These are phyloP conservation scores for Uronychia setigera DNA, from an alignment of 73 alveolate species.

Conservation along the genomic window DNA sequence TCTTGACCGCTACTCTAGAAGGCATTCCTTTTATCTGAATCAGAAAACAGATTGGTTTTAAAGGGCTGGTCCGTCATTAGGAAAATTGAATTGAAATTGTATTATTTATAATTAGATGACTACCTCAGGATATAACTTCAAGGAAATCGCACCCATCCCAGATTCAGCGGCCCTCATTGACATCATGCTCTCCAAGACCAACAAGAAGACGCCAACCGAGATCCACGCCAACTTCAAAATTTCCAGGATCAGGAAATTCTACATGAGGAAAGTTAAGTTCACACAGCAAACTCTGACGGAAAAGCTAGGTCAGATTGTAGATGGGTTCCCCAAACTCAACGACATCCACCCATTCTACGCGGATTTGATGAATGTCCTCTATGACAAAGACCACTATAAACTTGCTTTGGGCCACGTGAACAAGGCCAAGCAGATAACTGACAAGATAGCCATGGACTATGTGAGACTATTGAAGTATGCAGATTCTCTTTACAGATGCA, in stretches of 20 bases:
- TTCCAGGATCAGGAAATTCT: constrained; percentile 98
- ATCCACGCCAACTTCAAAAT: constrained; percentile 99
- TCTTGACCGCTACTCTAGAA: no score
- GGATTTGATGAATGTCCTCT: constrained; percentile 98
- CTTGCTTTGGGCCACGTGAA: constrained; percentile 99
- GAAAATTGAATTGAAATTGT: no score
- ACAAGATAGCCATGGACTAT: constrained; percentile 97
- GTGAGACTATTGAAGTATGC: constrained; percentile 98
- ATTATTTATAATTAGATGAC: no score
- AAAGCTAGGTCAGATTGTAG: constrained; percentile 95
- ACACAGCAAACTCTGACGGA: constrained; percentile 95
- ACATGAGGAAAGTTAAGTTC: constrained; percentile 99
- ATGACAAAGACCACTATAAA: constrained; percentile 99
- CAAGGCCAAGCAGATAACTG: constrained; percentile 91
- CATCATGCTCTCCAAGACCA: constrained; percentile 96
- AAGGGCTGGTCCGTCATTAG: no score
- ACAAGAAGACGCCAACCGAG: constrained; percentile 99
- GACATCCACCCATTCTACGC: constrained; percentile 99
- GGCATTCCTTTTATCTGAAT: no score
- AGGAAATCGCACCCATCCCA: constrained; percentile 93
- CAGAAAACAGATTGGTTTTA: no score
- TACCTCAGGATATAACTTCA: constrained; percentile 92
- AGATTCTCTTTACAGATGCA: constrained; percentile 98
- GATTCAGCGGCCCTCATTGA: constrained; percentile 93
- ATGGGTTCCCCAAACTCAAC: constrained; percentile 99